Conservation (phyloP, 805 yeast genomes). For the Candida ascalaphidarum region DNA sequence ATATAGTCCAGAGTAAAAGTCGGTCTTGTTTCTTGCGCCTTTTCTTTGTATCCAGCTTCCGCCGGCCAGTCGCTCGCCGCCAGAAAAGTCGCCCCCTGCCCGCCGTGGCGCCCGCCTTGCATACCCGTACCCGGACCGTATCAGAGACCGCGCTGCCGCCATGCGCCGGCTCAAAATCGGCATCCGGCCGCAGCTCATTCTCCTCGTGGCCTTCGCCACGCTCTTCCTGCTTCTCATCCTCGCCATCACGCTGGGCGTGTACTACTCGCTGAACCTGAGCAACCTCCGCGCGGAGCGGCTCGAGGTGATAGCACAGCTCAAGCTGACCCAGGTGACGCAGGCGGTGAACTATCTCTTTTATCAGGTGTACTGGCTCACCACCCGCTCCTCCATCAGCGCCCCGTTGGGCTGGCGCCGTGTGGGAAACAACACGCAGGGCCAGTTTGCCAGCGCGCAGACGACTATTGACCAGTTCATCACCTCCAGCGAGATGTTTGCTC, state of each 20-base stretch:
- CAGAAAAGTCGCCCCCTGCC: too few species aligned
- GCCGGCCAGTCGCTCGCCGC: too few species aligned
- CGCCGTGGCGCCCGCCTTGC: too few species aligned
- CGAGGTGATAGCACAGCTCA: slow-evolving; percentile 70
- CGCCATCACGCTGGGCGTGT: slow-evolving; percentile 66
- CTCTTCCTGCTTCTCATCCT: slow-evolving; percentile 61
- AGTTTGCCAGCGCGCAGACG: slow-evolving; percentile 34
- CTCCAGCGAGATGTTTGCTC: slow-evolving; percentile 54
- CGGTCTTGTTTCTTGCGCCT: too few species aligned
- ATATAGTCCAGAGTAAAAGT: too few species aligned
- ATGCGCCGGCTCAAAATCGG: slow-evolving; percentile 46
- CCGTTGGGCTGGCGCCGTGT: slow-evolving; percentile 60
- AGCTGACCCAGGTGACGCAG: slow-evolving; percentile 72
- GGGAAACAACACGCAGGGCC: slow-evolving; percentile 53
- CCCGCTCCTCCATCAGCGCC: slow-evolving; percentile 49
- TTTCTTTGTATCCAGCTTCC: too few species aligned
- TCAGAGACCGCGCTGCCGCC: too few species aligned
- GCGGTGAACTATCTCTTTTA: slow-evolving; percentile 53
- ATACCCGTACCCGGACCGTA: too few species aligned
- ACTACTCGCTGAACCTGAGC: slow-evolving; percentile 57
- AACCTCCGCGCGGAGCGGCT: slow-evolving; percentile 61
- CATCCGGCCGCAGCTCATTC: slow-evolving; percentile 67
- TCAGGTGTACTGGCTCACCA: slow-evolving; percentile 59
- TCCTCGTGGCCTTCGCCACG: slow-evolving; percentile 62
- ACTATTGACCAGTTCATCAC: slow-evolving; percentile 52